Evolutionary conservation across 352 stramenopile species (phyloP), one percentile per base, ranked within the genome.

Genomic region (Pythium brachiatum): DNA sequence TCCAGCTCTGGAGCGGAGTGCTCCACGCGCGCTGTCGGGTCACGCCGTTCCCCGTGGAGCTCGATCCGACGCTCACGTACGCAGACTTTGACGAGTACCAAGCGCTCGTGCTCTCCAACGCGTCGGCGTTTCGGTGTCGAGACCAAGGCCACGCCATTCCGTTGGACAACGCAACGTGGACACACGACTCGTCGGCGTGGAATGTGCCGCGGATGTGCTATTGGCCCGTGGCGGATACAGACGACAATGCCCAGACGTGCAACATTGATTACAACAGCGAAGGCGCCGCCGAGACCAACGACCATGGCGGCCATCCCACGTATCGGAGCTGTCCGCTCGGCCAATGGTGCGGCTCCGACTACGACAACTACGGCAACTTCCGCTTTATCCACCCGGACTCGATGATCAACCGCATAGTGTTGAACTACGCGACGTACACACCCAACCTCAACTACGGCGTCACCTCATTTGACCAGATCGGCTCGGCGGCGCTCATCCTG

Each of bases 381-480:
- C 70, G 81, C 2, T 93, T 94, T 47, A 79, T 72, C 3, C 78
- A 86, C 46, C 66, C 74, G 0, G 55, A 87, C 26, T n/a, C 56
- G 9, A 44, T 53, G 16, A 76, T 87, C 25, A 53, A 62, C 57
- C 68, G 61, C 9, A 62, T 74, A 8, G 46, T 86, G 46, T 61
- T 86, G 12, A 51, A 77, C 18, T 66, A 47, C 23, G 73, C 72
- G 21, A 77, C 68, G 2, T 97, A 91, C 60, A 83, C 75, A n/a
- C 61, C 75, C 16, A 79, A 88, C 34, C 70, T 96, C 20, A 96
- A 96, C 53, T 97, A 74, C 62, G 93, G 92, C 0, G 80, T 95
- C 46, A 87, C 78, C 0, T 80, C 73, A 23, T 98, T 97, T 65
- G 93, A 98, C 67, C 83, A 90, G 55, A 93, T 98, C 43, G 67